Base-by-base conservation (phyloP, 2,329 filamentous ascomycete genomes). In the Pyrenophora teres region DNA sequence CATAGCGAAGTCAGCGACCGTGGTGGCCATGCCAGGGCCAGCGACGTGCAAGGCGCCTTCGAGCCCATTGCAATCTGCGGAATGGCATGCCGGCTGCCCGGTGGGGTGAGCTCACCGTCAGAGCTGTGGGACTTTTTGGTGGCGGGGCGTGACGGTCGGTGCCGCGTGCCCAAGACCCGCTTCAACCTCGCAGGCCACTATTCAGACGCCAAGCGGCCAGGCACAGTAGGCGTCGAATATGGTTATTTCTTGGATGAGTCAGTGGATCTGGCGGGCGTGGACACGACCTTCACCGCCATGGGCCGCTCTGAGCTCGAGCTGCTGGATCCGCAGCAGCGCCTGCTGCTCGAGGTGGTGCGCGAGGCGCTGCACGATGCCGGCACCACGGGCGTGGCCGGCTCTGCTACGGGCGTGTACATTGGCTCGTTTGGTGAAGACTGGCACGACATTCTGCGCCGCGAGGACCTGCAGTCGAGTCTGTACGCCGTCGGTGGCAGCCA, bases 291-390 rank as follows among this genome's bases (percentile, higher is more conserved):
- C 45, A 65, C 63, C 33, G 31, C 46, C n/a, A 56, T 67, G 37
- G 21, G 43, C 3, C 32, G 16, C 1, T 6, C 35, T 0, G 63
- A 69, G 16, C 36, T 59, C 3, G 49, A 35, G 7, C 18, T 9
- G 9, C 13, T 57, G 37, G 66, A 70, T 36, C 67, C 67, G 1
- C 59, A 70, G n/a, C 67, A 71, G 18, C 46, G 64, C 1, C 50
- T 57, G 5, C 33, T 69, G 3, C 58, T 72, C 0, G 68, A 72
- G 37, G 55, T 65, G 0, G 57, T 50, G 0, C 51, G 59, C 5
- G 71, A 77, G 52, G 67, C 70, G 1, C 52, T 83, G 2, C 71
- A 76, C 33, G 66, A 64, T 49, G 65, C 59, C 23, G 70, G 65
- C 3, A 43, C 57, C 1, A 40, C 49, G 1, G 46, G 23, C 56